Conservation (phyloP, 495 filamentous ascomycete genomes). For the Penicillium robsamsonii region DNA sequence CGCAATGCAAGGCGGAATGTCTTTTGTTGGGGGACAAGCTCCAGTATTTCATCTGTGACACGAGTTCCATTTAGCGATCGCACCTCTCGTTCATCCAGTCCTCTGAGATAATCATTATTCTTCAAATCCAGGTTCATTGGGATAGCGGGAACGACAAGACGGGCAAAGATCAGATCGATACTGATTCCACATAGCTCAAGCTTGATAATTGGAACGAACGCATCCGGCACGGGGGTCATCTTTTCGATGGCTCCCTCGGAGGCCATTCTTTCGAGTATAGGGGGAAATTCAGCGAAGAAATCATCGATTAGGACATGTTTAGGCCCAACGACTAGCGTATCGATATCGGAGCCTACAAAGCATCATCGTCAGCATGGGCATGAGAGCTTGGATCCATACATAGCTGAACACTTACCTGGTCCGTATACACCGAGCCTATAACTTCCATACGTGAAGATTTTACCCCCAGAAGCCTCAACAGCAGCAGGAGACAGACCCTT, state of each 20-base stretch:
- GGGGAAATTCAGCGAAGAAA: constrained; percentile 86
- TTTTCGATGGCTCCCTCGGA: constrained; percentile 74
- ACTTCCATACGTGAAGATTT: constrained; percentile 93
- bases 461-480: constrained; percentile 77
- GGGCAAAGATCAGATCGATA: constrained; percentile 92
- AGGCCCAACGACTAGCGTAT: constrained; percentile 88
- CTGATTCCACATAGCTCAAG: constrained; percentile 85
- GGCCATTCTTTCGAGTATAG: constrained; percentile 69
- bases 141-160: constrained; percentile 68
- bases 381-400: not conserved
- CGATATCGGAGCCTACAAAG: constrained; percentile 83
- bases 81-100: constrained; percentile 80
- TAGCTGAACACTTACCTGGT: constrained; percentile 53
- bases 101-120: constrained; percentile 80
- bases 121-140: constrained; percentile 70
- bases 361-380: constrained; percentile 10
- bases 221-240: constrained; percentile 81
- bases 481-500: constrained; percentile 73
- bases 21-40: constrained; percentile 81
- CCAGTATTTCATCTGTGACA: constrained; percentile 87
- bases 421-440: constrained; percentile 92
- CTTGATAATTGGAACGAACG: constrained; percentile 94
- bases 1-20: constrained; percentile 85
- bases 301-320: constrained; percentile 82
- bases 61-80: constrained; percentile 90